phyloP scores from a whole-genome alignment of 2,329 filamentous ascomycete species.

The Diaporthe eres region DNA sequence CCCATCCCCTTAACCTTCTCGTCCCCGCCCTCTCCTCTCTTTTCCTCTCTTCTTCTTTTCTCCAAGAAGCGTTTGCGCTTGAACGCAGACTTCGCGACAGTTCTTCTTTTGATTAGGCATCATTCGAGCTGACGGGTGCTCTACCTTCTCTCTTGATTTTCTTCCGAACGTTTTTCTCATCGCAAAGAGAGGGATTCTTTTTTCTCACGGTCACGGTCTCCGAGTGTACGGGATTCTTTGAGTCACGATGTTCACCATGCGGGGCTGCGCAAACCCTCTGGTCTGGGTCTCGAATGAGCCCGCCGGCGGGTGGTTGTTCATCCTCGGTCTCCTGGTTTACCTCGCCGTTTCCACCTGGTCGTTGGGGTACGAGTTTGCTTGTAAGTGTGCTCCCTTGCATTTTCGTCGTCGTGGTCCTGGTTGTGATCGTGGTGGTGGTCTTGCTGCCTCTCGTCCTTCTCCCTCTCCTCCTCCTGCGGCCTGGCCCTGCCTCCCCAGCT shows the following conservation, averaged over 20 bases:
- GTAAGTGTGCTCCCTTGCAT: background rate
- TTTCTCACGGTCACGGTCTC: slow-evolving; percentile 7
- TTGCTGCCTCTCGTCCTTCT: background rate
- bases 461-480: background rate
- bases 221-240: background rate
- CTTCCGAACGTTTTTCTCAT: slow-evolving; percentile 16
- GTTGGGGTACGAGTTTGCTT: slow-evolving; percentile 36
- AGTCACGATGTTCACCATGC: slow-evolving; percentile 14
- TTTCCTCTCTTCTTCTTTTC: background rate
- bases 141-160: slow-evolving; percentile 17
- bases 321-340: slow-evolving; percentile 32
- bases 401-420: background rate
- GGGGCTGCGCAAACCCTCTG: background rate
- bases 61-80: slow-evolving; percentile 21
- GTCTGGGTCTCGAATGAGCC: background rate
- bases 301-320: slow-evolving; percentile 1
- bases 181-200: background rate
- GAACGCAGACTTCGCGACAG: slow-evolving; percentile 15
- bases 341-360: slow-evolving; percentile 34
- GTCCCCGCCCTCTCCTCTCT: background rate
- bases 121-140: slow-evolving; percentile 19
- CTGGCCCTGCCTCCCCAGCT: background rate
- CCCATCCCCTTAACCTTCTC: background rate
- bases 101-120: slow-evolving; percentile 9
- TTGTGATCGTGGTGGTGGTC: background rate